These are phyloP conservation scores for Pharus latifolius DNA, from an alignment of 176 grass and related monocot species.

Conservation along the genomic window DNA sequence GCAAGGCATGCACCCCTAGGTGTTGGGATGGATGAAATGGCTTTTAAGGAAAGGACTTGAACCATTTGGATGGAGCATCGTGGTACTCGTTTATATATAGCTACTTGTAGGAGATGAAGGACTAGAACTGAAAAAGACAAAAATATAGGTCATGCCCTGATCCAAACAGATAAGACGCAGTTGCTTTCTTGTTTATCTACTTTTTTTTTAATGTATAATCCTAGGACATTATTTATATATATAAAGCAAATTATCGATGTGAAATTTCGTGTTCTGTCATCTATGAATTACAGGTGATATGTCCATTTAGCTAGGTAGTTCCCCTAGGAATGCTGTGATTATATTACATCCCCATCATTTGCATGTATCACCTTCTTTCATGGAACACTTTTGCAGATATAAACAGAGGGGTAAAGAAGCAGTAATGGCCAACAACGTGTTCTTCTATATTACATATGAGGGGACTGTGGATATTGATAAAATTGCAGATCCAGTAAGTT, in stretches of 20 bases:
- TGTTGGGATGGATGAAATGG: not conserved
- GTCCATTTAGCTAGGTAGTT: not conserved
- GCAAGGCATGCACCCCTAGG: not conserved
- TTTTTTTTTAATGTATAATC: not conserved
- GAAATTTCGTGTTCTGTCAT: not conserved
- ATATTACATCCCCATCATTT: not conserved
- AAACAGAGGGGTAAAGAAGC: slow-evolving; percentile 98
- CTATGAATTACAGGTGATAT: not conserved
- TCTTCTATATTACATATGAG: slow-evolving; percentile 99
- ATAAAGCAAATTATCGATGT: not conserved
- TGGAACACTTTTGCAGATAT: slow-evolving; percentile 50
- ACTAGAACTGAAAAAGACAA: not conserved
- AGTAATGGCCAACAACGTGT: slow-evolving; percentile 77
- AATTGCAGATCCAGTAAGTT: slow-evolving; percentile 83
- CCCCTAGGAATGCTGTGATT: not conserved
- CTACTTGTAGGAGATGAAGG: slow-evolving; percentile 4
- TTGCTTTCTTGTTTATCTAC: not conserved
- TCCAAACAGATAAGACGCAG: not conserved
- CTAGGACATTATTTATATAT: not conserved
- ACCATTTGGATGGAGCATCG: not conserved
- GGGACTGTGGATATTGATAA: slow-evolving; percentile 96
- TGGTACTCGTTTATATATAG: slow-evolving; percentile 1
- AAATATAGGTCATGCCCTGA: not conserved
- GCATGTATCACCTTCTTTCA: not conserved
- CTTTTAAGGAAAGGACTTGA: not conserved